Base-by-base conservation (phyloP, 2,329 filamentous ascomycete species). In the Sporothrix humicola region DNA sequence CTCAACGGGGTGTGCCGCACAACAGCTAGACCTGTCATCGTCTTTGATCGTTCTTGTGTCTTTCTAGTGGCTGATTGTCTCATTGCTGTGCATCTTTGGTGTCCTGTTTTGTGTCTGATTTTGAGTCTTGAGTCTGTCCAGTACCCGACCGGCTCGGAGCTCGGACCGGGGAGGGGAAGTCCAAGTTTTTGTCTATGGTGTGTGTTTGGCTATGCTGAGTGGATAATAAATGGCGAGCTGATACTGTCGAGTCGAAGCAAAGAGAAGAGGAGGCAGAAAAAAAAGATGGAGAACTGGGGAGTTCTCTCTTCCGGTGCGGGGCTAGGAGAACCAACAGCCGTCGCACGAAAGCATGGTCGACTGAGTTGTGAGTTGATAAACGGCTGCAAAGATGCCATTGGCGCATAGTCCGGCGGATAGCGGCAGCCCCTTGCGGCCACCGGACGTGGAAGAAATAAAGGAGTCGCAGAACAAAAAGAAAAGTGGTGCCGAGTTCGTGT, bases 41-140 rank as follows among this genome's bases (percentile, higher is more conserved):
- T 6, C 65, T 52, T 52, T 15, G 23, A n/a, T 69, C 46, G 65
- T 37, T 37, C 31, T 37, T 37, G 31, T 37, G 31, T 54, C 65
- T 69, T 69, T 52, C 26, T 31, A 23, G 48, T 26, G 46, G 65
- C 46, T 52, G 46, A 69, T 69, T 69, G 65, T 31, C 44, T 69
- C 65, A 69, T 69, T 12, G 65, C 46, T 31, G 46, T 37, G 46
- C 46, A 23, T 31, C 26, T 13, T 12, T 56, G 52, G 31, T 37
- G 31, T 37, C 31, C 4, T 37, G 31, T 37, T 37, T 37, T 37
- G 31, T 37, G 31, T 37, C 31, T 37, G 31, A 37, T 37, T 37
- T 37, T 37, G 31, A 37, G 31, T 37, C 4, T 37, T 37, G 31
- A 37, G 31, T 26, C 54, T 58, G 54, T 7, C 20, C n/a, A 54